Evolutionary conservation across 768 basidiomycete genomes (phyloP).

Genomic region (Naganishia vaughanmartiniae): DNA sequence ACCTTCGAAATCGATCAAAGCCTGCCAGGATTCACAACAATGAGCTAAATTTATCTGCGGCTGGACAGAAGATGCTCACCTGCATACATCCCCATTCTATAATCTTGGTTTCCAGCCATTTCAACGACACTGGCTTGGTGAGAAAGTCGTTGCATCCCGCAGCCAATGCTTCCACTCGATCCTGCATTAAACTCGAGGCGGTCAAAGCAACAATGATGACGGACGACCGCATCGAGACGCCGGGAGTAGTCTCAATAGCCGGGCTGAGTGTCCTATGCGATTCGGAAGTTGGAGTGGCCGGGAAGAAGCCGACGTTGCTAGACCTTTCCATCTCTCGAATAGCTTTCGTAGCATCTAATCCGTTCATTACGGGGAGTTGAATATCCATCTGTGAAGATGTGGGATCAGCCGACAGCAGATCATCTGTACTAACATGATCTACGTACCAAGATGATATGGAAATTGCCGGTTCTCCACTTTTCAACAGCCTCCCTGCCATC

Average conservation of each 20-base stretch:
- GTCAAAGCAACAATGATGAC: conserved; percentile 99
- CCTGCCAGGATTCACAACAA: conserved; percentile 32
- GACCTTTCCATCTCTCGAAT: conserved; percentile 79
- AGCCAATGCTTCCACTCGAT: conserved; percentile 93
- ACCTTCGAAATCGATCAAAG: conserved; percentile 54
- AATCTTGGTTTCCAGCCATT: conserved; percentile 97
- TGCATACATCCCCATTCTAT: conserved; percentile 97
- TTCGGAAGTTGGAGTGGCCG: conserved; percentile 67
- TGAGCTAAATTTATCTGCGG: neutral
- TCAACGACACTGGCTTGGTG: conserved; percentile 90
- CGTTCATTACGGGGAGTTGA: conserved; percentile 98
- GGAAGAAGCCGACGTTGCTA: conserved; percentile 66
- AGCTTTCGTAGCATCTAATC: conserved; percentile 93
- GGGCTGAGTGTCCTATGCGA: conserved; percentile 46
- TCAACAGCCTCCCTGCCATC: conserved; percentile 94
- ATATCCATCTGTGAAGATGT: conserved; percentile 85
- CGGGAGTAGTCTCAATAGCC: conserved; percentile 34
- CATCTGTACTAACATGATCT: neutral
- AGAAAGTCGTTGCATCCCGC: conserved; percentile 99
- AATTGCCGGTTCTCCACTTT: conserved; percentile 87
- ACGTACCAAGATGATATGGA: conserved; percentile 90
- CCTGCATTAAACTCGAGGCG: conserved; percentile 88
- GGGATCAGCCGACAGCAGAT: neutral
- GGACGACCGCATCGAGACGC: conserved; percentile 72
- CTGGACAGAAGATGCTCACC: conserved; percentile 32